Evolutionary conservation across 768 basidiomycete genomes (phyloP).

Genomic region (Mycena polygramma): DNA sequence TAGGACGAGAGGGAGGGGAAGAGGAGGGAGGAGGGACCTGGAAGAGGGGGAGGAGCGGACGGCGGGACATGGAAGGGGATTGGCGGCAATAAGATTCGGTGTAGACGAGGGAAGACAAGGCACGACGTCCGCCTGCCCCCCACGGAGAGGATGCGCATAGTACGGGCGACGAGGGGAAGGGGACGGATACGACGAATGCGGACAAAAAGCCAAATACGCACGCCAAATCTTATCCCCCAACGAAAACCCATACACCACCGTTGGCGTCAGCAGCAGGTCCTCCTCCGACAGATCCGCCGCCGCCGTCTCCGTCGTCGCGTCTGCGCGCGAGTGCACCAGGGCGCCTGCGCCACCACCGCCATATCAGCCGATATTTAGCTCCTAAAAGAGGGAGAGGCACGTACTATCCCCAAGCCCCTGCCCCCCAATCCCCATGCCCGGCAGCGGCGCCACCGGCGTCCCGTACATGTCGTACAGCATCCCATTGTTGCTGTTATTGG

Average conservation of each 20-base stretch:
- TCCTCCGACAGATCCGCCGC: constrained; percentile 58
- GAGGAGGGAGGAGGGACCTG: no score
- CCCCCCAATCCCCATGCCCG: constrained; percentile 15
- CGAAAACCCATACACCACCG: constrained; percentile 74
- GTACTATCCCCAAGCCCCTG: constrained; percentile 23
- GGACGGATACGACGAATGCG: no score
- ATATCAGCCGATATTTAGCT: no score
- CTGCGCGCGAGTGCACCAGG: constrained; percentile 39
- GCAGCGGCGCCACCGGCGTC: constrained; percentile 33
- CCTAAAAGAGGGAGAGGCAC: no score
- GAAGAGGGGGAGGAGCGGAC: no score
- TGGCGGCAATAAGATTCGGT: no score
- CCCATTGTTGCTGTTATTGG: background rate
- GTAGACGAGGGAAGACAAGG: no score
- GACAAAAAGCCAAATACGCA: constrained; percentile 47
- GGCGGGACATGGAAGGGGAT: no score
- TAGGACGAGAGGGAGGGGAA: no score
- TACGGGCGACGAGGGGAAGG: no score
- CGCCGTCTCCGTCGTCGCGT: constrained; percentile 36
- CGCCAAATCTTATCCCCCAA: constrained; percentile 71
- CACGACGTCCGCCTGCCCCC: no score
- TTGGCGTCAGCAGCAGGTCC: constrained; percentile 67
- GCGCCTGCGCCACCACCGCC: constrained; percentile 34
- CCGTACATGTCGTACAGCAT: constrained; percentile 41
- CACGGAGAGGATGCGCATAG: no score